Base-by-base conservation (phyloP, 805 yeast species). In the Myxozyma neglecta region DNA sequence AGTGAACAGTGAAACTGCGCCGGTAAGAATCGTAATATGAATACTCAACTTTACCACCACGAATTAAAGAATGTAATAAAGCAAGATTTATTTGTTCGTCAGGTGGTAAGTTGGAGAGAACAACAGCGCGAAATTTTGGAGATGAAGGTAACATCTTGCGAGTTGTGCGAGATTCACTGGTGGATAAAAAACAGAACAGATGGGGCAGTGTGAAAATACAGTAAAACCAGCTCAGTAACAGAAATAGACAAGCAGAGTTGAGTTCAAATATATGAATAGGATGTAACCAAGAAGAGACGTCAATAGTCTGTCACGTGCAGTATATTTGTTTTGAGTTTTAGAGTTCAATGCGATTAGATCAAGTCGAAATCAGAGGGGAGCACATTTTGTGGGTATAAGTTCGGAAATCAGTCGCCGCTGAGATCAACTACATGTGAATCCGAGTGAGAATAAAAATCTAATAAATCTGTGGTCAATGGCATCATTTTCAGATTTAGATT, bases 1-100 rank as follows among this genome's bases (percentile, higher is more conserved):
- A 63, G 24, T 59, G 65, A 10, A 61, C 65, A 20, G 55, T 32
- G 32, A 63, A 63, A 14, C 58, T 56, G 40, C 55, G 58, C 2
- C 56, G 50, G 20, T 43, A 29, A 6, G 66, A 56, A 29, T 63
- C 64, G 51, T 63, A 63, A 44, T 56, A 56, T 8, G 64, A 51
- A 45, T 63, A 59, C 43, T 63, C 66, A 36, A 63, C 29, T 24
- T 56, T 61, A 16, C 66, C 66, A 1, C 66, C 66, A 13, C 66
- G 64, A 10, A 63, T 45, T 4, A 63, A 46, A 6, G 66, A 63
- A 36, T 63, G 66, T 24, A 63, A 29, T 6, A 63, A 55, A 1
- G 66, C 66, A 16, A 63, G 56, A 44, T 63, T 59, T 18, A 63
- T 56, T 46, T 61, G 61, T 37, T 52, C 59, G 10, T 63, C 64